A percentile compares a stretch with the other conserved stretches of the same genome.
phyloP scores from a whole-genome alignment of 2,329 filamentous ascomycete species.

The Diaporthe helianthi region DNA sequence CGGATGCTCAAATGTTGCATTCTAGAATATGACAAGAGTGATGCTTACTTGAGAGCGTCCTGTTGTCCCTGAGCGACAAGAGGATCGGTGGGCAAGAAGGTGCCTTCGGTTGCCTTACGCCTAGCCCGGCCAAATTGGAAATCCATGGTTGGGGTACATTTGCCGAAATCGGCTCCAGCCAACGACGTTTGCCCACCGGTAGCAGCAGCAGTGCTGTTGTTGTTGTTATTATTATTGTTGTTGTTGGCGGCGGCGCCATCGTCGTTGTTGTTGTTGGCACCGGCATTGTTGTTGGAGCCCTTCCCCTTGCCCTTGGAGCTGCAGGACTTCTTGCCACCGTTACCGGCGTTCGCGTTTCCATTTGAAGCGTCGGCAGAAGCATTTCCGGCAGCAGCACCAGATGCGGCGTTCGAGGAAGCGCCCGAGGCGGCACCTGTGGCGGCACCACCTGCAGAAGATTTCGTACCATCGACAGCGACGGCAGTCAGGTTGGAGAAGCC shows the following conservation, averaged over 20 bases:
- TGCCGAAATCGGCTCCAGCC: constrained; percentile 55
- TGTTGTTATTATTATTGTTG: constrained; percentile 35
- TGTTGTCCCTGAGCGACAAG: constrained; percentile 58
- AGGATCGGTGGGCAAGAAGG: constrained; percentile 64
- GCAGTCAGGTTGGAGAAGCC: constrained; percentile 66
- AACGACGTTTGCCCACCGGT: constrained; percentile 28
- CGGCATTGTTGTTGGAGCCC: constrained; percentile 12
- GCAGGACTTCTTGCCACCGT: constrained; percentile 14
- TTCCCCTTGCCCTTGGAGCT: constrained; percentile 8
- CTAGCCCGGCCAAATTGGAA: constrained; percentile 61
- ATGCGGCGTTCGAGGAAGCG: background rate
- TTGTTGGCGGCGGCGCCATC: constrained; percentile 34
- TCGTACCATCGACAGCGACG: constrained; percentile 42
- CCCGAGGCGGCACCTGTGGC: background rate
- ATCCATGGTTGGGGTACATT: constrained; percentile 59
- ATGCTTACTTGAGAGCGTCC: constrained; percentile 12
- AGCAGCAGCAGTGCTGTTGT: constrained; percentile 38
- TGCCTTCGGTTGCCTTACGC: constrained; percentile 59
- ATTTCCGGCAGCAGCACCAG: background rate
- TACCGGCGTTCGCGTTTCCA: constrained; percentile 6
- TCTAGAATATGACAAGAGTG: no score
- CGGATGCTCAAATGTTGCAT: no score
- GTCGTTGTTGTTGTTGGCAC: constrained; percentile 23
- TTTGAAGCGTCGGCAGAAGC: constrained; percentile 5
- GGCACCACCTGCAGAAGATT: constrained; percentile 2